Conservation (phyloP, 352 stramenopile species). For the Phytophthora brassicae region DNA sequence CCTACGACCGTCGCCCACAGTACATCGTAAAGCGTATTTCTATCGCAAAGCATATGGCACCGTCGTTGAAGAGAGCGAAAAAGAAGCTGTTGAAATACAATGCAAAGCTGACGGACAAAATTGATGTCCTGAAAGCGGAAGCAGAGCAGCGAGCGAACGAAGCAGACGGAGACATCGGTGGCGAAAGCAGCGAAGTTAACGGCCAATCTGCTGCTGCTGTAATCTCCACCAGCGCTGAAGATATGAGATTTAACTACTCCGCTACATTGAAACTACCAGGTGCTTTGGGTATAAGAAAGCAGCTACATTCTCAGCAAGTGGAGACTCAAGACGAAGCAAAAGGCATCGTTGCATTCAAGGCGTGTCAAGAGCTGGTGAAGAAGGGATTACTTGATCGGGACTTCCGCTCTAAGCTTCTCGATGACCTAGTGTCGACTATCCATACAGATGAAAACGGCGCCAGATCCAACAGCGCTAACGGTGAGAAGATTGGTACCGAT, state of each 20-base stretch:
- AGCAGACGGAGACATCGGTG: constrained; percentile 12
- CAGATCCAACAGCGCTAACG: constrained; percentile 3
- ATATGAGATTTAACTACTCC: constrained; percentile 56
- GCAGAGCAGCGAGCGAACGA: constrained; percentile 36
- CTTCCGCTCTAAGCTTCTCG: constrained; percentile 71
- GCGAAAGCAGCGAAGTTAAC: constrained; percentile 17
- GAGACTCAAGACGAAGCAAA: constrained; percentile 64
- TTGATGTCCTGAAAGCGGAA: constrained; percentile 63
- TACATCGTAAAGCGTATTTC: constrained; percentile 77
- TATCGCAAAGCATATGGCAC: constrained; percentile 46
- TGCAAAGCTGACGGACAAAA: constrained; percentile 75
- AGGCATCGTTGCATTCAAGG: constrained; percentile 83
- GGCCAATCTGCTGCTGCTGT: background rate
- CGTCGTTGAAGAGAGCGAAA: constrained; percentile 53
- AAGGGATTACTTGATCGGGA: constrained; percentile 65
- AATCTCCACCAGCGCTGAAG: constrained; percentile 3
- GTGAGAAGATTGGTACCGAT: constrained; percentile 4
- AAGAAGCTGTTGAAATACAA: constrained; percentile 86
- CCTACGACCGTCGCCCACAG: constrained; percentile 76
- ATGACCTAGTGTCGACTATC: constrained; percentile 46
- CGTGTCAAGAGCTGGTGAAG: constrained; percentile 71
- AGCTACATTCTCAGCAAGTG: constrained; percentile 68
- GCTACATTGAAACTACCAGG: constrained; percentile 65
- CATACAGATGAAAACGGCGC: constrained; percentile 26
- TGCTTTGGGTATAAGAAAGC: constrained; percentile 60